These are phyloP conservation scores for Gossypium gossypioides DNA, from an alignment of 441 rosid genomes.

Conservation along the genomic window DNA sequence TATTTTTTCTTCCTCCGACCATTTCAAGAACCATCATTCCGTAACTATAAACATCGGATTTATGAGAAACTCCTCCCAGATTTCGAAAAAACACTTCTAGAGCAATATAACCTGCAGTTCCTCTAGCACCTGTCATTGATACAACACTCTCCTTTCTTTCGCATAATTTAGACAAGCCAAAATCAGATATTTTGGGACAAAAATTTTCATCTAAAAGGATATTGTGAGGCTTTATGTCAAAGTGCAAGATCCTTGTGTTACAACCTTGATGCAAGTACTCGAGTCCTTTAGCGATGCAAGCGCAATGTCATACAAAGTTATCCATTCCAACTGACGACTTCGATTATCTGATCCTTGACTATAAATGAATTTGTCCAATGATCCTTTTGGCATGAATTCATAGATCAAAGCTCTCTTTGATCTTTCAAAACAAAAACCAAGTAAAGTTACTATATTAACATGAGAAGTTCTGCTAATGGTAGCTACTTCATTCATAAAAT, in stretches of 20 bases:
- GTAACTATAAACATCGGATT: conserved; percentile 24
- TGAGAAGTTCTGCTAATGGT: conserved; percentile 36
- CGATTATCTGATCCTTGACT: background rate
- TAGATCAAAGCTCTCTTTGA: conserved; percentile 20
- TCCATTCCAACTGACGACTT: background rate
- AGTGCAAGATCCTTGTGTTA: conserved; percentile 7
- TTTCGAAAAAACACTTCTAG: conserved; percentile 26
- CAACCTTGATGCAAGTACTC: conserved; percentile 24
- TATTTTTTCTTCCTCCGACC: conserved; percentile 20
- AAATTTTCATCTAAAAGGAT: conserved; percentile 24
- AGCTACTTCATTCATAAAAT: conserved; percentile 35
- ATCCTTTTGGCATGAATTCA: conserved; percentile 27
- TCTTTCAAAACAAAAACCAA: conserved; percentile 25
- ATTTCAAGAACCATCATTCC: conserved; percentile 33
- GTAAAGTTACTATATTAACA: conserved; percentile 26
- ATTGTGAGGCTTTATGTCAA: background rate
- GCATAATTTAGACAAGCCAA: conserved; percentile 35
- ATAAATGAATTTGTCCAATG: conserved; percentile 20
- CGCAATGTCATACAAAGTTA: background rate
- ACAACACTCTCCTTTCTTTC: conserved; percentile 19
- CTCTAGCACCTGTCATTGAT: conserved; percentile 23
- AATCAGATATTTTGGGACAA: conserved; percentile 32
- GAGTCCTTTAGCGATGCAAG: background rate
- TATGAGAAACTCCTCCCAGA: conserved; percentile 21
- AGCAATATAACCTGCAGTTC: conserved; percentile 26